These are phyloP conservation scores for Ophiocordyceps sinensis DNA, from an alignment of 2,329 filamentous ascomycete species.

Conservation along the genomic window DNA sequence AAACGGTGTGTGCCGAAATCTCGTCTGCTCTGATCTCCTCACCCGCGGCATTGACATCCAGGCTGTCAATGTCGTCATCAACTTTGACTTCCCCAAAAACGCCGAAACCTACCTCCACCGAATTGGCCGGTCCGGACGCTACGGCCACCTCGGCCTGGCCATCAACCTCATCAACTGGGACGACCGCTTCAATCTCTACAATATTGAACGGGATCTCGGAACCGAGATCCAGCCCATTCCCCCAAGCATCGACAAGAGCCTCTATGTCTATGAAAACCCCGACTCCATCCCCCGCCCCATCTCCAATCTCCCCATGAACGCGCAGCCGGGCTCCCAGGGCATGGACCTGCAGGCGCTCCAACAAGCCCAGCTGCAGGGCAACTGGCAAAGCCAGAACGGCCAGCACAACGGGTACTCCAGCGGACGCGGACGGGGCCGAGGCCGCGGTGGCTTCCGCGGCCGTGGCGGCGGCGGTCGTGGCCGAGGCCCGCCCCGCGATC, in stretches of 20 bases:
- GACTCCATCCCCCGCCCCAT: constrained; percentile 83
- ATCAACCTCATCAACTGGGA: constrained; percentile 99
- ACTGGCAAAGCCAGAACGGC: constrained; percentile 26
- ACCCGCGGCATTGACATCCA: constrained; percentile 99
- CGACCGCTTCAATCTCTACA: constrained; percentile 96
- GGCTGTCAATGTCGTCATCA: constrained; percentile 98
- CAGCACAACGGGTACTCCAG: constrained; percentile 21
- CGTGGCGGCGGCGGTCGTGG: constrained; percentile 19
- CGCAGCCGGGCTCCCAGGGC: constrained; percentile 16
- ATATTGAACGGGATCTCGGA: constrained; percentile 92
- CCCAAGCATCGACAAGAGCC: constrained; percentile 83
- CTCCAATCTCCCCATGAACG: constrained; percentile 28
- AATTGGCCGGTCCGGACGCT: constrained; percentile 93
- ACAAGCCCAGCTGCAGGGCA: constrained; percentile 17
- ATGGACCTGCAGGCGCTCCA: constrained; percentile 6
- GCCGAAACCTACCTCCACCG: constrained; percentile 97
- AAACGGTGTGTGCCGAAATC: constrained; percentile 92
- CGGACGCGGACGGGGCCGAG: constrained; percentile 19
- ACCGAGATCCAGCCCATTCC: constrained; percentile 98
- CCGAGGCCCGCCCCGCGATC: constrained; percentile 20
- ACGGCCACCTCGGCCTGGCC: constrained; percentile 89
- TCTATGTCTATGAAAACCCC: constrained; percentile 95
- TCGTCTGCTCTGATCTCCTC: constrained; percentile 93
- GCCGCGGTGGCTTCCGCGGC: constrained; percentile 23
- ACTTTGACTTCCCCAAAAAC: constrained; percentile 99